These are phyloP conservation scores for Amanita jacksonii DNA, from an alignment of 768 basidiomycete genomes.

Conservation along the genomic window DNA sequence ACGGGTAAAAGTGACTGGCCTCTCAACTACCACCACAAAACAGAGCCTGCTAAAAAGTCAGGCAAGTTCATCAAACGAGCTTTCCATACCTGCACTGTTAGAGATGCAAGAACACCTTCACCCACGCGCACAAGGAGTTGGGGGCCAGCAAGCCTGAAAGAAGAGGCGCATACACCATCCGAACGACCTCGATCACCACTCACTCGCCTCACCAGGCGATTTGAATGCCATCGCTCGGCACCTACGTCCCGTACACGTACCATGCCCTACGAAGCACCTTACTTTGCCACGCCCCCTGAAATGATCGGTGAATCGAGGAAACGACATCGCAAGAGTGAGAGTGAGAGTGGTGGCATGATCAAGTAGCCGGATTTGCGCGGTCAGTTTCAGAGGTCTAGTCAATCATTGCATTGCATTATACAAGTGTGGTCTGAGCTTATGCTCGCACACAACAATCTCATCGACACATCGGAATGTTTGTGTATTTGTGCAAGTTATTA, in stretches of 20 bases:
- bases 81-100: no score
- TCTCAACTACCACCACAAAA: no score
- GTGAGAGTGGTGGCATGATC: not conserved
- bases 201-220: not conserved
- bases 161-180: no score
- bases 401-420: not conserved
- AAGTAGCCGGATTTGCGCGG: no score
- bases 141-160: no score
- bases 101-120: no score
- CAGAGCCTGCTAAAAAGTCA: no score
- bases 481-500: not conserved
- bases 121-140: no score
- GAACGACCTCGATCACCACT: no score
- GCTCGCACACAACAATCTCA: not conserved
- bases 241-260: slow-evolving; percentile 28
- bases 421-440: no score
- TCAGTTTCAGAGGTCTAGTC: not conserved
- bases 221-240: slow-evolving; percentile 20
- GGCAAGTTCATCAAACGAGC: no score
- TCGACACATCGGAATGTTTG: not conserved
- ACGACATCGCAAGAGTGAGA: not conserved
- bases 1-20: no score
- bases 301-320: slow-evolving; percentile 13
- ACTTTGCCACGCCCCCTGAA: slow-evolving; percentile 33
- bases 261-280: slow-evolving; percentile 34